Percentiles rank a stretch among this genome's conserved stretches.
Conservation (phyloP, 768 basidiomycete genomes). For the Cystofilobasidium macerans region DNA sequence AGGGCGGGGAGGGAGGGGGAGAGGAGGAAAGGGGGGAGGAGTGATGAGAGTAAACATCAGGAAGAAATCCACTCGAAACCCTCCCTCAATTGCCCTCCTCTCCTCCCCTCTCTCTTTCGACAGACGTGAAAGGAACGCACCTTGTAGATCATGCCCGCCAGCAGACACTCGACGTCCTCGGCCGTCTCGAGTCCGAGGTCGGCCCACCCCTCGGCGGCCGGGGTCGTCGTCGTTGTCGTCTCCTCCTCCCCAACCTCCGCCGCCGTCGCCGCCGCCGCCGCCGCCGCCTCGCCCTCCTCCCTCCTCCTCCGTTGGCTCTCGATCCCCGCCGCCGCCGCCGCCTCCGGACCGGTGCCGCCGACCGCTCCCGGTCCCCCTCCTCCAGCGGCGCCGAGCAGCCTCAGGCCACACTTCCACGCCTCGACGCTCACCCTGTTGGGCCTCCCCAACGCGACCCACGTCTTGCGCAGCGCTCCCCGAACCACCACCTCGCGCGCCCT, state of each 20-base stretch:
- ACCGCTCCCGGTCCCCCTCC: background rate
- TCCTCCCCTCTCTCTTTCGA: too few species aligned
- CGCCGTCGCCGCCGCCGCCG: background rate
- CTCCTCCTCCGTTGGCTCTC: background rate
- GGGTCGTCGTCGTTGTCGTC: too few species aligned
- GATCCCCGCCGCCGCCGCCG: background rate
- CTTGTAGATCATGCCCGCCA: slow-evolving; percentile 90
- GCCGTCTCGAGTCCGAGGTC: too few species aligned
- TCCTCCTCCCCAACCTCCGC: slow-evolving; percentile 41
- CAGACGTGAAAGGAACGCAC: slow-evolving; percentile 32
- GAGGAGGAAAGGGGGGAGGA: background rate
- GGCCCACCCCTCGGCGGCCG: too few species aligned
- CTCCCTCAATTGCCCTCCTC: too few species aligned
- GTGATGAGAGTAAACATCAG: background rate
- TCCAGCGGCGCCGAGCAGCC: slow-evolving; percentile 33
- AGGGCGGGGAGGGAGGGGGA: background rate
- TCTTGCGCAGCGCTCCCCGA: slow-evolving; percentile 56
- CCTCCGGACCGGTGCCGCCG: too few species aligned
- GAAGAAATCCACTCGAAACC: too few species aligned
- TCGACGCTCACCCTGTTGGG: slow-evolving; percentile 62
- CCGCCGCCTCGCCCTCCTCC: background rate
- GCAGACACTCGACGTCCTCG: slow-evolving; percentile 84
- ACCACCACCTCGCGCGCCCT: slow-evolving; percentile 78
- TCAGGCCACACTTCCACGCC: slow-evolving; percentile 6
- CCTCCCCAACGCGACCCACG: slow-evolving; percentile 62